Base-by-base conservation (phyloP, 805 yeast genomes). In the Kuraishia floccosa region DNA sequence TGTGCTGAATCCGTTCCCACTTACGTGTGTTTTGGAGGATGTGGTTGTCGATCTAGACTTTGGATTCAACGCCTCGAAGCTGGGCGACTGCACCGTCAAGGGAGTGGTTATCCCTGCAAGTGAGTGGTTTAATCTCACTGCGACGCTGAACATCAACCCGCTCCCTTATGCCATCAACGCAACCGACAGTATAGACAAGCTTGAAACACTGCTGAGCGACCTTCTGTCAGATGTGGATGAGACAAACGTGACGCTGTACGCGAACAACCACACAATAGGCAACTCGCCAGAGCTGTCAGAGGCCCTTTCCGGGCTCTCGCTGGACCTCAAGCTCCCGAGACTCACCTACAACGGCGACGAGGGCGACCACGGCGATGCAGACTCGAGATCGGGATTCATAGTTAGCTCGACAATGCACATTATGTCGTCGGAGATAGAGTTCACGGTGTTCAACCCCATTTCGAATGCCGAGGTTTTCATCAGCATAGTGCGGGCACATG, bases 381-480 rank as follows among this genome's bases (percentile, higher is more conserved):
- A 30, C 9, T 36, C 37, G 4, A 27, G 31, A 13, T 25, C 42
- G 9, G 65, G 68, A 2, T 73, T 73, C 34, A 49, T 75, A 5
- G 31, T 66, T 1, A 64, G 60, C 11, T 59, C 71, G 4, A 68
- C 68, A 0, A 64, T 75, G 51, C 79, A 75, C 46, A 39, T 75
- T 3, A 51, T 73, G 50, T 52, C 66, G 0, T 66, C 76, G 1
- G 73, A 72, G 28, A 58, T 72, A 4, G 77, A 72, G 39, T 43
- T 75, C 34, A 62, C 65, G 1, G 53, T 73, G 0, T 69, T 45
- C 47, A 75, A 75, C 39, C 83, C 83, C 2, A 40, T 75, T 1
- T 33, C 38, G 4, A 72, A 75, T 40, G 46, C 58, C n/a, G 65
- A 58, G 11, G 48, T 68, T 1, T 41, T 49, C n/a, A 48, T 69